A percentile compares a stretch with the other conserved stretches of the same genome.
These are phyloP conservation scores for Ogataea pignaliae DNA, from an alignment of 805 yeast species.

Conservation along the genomic window DNA sequence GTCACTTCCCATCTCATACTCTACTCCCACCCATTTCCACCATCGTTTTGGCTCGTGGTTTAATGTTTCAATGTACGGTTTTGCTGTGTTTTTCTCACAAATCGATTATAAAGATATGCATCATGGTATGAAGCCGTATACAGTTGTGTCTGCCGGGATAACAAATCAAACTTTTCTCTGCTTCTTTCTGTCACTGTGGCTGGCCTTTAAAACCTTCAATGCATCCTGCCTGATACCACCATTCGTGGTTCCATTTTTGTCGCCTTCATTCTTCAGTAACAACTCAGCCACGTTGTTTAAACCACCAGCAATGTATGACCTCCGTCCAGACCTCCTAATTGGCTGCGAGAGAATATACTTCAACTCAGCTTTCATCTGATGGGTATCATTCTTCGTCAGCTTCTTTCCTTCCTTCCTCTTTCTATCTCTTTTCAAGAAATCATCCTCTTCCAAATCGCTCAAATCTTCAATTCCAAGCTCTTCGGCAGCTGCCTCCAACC, in stretches of 20 bases:
- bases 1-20: no score
- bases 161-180: neutral
- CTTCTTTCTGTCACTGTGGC: slow-evolving; percentile 7
- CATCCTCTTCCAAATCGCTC: slow-evolving; percentile 68
- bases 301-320: slow-evolving; percentile 79
- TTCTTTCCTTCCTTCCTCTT: slow-evolving; percentile 49
- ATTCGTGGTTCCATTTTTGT: slow-evolving; percentile 57
- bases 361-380: slow-evolving; percentile 46
- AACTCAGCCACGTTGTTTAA: slow-evolving; percentile 72
- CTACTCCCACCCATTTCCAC: no score
- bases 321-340: slow-evolving; percentile 59
- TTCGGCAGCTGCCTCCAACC: slow-evolving; percentile 90
- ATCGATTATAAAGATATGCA: no score
- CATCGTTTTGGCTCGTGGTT: no score
- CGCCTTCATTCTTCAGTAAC: slow-evolving; percentile 50
- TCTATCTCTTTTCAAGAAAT: slow-evolving; percentile 58
- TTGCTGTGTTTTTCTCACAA: no score
- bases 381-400: slow-evolving; percentile 46
- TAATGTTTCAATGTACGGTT: no score
- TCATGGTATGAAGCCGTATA: no score
- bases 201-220: slow-evolving; percentile 48
- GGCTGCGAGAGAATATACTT: slow-evolving; percentile 46
- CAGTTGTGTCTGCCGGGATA: no score
- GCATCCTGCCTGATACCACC: slow-evolving; percentile 72
- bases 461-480: slow-evolving; percentile 80